Conservation (phyloP, 768 basidiomycete species). For the Podaxis sp. region DNA sequence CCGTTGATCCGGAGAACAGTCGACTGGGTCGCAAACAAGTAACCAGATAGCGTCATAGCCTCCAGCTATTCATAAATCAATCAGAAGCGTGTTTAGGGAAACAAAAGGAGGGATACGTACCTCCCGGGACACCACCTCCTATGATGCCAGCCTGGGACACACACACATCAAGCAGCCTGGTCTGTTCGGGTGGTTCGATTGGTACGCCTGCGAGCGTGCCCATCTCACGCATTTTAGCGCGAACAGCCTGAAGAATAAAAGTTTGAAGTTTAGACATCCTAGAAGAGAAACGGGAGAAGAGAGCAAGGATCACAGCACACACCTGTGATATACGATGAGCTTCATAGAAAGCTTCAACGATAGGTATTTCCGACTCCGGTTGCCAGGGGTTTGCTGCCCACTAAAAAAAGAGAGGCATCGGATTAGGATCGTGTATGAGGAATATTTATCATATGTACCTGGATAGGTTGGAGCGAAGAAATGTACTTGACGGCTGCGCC, state of each 20-base stretch:
- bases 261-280: background rate
- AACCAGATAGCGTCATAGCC: slow-evolving; percentile 98
- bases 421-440: background rate
- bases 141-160: slow-evolving; percentile 77
- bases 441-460: slow-evolving; percentile 31
- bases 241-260: slow-evolving; percentile 51
- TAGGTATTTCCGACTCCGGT: slow-evolving; percentile 33
- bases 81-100: background rate
- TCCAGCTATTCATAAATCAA: slow-evolving; percentile 56
- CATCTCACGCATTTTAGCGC: slow-evolving; percentile 81
- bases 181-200: slow-evolving; percentile 90
- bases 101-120: slow-evolving; percentile 39
- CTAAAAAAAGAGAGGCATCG: slow-evolving; percentile 23
- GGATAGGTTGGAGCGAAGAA: slow-evolving; percentile 52
- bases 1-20: slow-evolving; percentile 37
- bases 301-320: slow-evolving; percentile 9
- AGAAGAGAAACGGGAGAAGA: background rate
- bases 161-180: slow-evolving; percentile 74
- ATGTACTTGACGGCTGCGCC: slow-evolving; percentile 56
- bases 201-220: slow-evolving; percentile 71
- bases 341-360: slow-evolving; percentile 54
- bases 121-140: slow-evolving; percentile 95
- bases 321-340: slow-evolving; percentile 60
- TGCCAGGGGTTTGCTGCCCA: slow-evolving; percentile 59
- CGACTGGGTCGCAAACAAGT: slow-evolving; percentile 64